Base-by-base conservation (phyloP, 2,329 filamentous ascomycete species). In the Aspergillus alliaceus region DNA sequence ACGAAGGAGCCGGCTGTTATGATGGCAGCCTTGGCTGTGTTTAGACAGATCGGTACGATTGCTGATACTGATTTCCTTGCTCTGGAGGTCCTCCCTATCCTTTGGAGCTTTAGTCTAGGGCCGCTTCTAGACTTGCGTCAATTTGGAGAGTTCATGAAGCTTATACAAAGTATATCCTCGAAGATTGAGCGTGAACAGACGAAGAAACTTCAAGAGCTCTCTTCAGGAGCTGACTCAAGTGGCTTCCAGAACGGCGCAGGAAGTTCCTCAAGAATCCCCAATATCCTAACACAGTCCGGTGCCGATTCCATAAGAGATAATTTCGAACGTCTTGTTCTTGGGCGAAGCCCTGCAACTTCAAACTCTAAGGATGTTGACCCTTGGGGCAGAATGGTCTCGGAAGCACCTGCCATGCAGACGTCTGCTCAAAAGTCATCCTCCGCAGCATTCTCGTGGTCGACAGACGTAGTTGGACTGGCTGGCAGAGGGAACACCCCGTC, bases 1-100 rank as follows among this genome's bases (percentile, higher is more conserved):
- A 99, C 95, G 0, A 98, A 96, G 71, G 95, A 99, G 72, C 95
- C 95, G 0, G 93, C 92, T 7, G 95, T 99, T 9, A 98, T 98
- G 90, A 90, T 98, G 81, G 93, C 93, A 6, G 89, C 92, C 0
- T 80, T 98, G 32, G 88, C 88, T 54, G 91, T 97, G 1, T 86
- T 98, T 63, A 86, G 85, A 50, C 89, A 96, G 49, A 88, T 99
- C 27, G 92, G 92, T 8, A 84, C 85, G 50, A 82, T 89, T 20
- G 93, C 90, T 4, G 95, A 98, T 69, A 85, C 88, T 2, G 95
- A 97, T 44, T 98, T 96, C 69, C 85, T 97, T 22, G 95, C 95
- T 12, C 87, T 95, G 78, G 93, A 98, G 55, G 86, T 96, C 15
- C 79, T 99, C 11, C 95, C 95, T 0, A 85, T 96, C 9, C 79